phyloP scores from a whole-genome alignment of 225 moss, liverwort and hornwort genomes.

The Pseudoscleropodium purum region DNA sequence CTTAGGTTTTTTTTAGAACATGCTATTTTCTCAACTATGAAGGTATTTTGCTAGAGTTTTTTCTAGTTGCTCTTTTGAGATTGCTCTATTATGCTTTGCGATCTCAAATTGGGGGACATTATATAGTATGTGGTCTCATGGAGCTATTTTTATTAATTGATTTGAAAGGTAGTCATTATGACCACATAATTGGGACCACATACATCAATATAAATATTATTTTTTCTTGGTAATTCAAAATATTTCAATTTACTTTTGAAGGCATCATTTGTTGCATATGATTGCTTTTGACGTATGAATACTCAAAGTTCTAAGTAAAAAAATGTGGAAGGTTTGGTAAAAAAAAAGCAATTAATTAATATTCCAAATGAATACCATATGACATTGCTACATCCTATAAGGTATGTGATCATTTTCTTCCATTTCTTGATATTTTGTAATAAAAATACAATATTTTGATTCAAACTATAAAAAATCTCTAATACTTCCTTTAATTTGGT shows the following conservation, averaged over 20 bases:
- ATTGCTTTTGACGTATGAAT: background rate
- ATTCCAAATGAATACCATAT: background rate
- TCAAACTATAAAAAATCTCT: background rate
- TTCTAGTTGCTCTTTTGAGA: rapidly evolving
- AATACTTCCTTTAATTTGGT: background rate
- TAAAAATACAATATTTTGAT: background rate
- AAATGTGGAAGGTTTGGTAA: background rate
- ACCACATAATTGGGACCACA: rapidly evolving
- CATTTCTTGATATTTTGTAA: background rate
- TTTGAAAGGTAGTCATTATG: rapidly evolving
- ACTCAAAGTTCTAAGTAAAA: background rate
- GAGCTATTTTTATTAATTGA: background rate
- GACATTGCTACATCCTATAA: background rate
- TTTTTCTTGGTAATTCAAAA: background rate
- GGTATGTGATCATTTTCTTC: background rate
- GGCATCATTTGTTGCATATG: background rate
- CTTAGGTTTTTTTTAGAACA: rapidly evolving
- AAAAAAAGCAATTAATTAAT: background rate
- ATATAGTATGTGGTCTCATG: rapidly evolving
- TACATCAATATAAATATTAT: too few relatives aligned
- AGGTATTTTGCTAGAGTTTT: background rate
- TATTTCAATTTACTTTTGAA: background rate
- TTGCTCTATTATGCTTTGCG: background rate
- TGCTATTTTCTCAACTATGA: background rate
- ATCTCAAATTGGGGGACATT: rapidly evolving